A percentile compares a stretch with the other conserved stretches of the same genome.
phyloP scores from a whole-genome alignment of 2,329 filamentous ascomycete species.

The Botrytis cinerea region DNA sequence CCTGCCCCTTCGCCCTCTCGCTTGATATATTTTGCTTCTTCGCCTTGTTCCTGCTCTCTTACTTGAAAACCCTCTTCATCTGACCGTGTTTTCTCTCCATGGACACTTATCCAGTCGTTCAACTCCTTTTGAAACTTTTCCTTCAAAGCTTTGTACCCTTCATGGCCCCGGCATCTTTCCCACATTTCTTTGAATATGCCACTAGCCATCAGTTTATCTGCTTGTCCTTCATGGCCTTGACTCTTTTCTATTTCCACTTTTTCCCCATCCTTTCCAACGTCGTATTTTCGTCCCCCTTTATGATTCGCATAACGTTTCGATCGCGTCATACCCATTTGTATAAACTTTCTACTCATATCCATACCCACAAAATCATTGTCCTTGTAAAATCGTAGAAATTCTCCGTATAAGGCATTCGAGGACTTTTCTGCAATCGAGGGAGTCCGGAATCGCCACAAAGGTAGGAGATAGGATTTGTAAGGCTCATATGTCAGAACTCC shows the following conservation, averaged over 20 bases:
- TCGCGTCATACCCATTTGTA: slow-evolving; percentile 67
- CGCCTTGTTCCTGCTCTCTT: neutral
- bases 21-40: neutral
- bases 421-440: slow-evolving; percentile 53
- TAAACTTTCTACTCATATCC: slow-evolving; percentile 65
- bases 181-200: slow-evolving; percentile 52
- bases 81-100: neutral
- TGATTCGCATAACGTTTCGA: slow-evolving; percentile 61
- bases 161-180: slow-evolving; percentile 35
- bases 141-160: slow-evolving; percentile 7
- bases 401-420: slow-evolving; percentile 49
- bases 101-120: neutral
- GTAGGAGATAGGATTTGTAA: slow-evolving; percentile 61
- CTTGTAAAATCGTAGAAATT: slow-evolving; percentile 55
- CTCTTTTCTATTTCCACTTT: slow-evolving; percentile 45
- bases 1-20: neutral
- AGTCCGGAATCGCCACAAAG: slow-evolving; percentile 61
- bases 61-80: neutral
- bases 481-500: slow-evolving; percentile 64
- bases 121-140: slow-evolving; percentile 4
- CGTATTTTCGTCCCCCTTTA: slow-evolving; percentile 57
- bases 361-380: slow-evolving; percentile 61
- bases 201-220: slow-evolving; percentile 54
- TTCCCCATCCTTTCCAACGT: slow-evolving; percentile 35
- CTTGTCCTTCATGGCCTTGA: slow-evolving; percentile 47